These are phyloP conservation scores for Decorospora gaudefroyi DNA, from an alignment of 2,329 filamentous ascomycete genomes.

Conservation along the genomic window DNA sequence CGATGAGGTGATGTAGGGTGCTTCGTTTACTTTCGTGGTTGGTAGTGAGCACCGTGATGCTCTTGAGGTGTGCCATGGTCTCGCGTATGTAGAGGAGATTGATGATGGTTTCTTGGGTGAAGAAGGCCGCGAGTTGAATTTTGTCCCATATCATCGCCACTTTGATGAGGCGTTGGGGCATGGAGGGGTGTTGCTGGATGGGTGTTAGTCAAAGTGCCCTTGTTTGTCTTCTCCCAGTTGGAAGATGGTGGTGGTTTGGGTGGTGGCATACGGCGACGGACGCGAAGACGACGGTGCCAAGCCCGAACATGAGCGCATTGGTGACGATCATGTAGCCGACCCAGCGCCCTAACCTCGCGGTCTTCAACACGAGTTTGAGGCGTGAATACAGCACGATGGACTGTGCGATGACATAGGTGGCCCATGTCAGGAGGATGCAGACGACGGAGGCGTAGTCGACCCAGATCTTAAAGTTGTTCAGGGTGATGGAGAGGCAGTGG, in stretches of 20 bases:
- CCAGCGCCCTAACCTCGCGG: constrained; percentile 35
- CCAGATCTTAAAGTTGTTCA: constrained; percentile 52
- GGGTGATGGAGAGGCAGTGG: constrained; percentile 48
- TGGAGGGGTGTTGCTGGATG: too few species aligned
- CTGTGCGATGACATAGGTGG: constrained; percentile 63
- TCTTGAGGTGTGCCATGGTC: constrained; percentile 51
- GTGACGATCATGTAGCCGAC: constrained; percentile 61
- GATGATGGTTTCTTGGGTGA: constrained; percentile 46
- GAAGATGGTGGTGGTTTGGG: too few species aligned
- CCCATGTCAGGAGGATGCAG: constrained; percentile 59
- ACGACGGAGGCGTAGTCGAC: constrained; percentile 47
- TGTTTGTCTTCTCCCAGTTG: too few species aligned
- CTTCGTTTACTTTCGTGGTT: constrained; percentile 16
- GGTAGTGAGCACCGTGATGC: constrained; percentile 21
- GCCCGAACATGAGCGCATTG: constrained; percentile 58
- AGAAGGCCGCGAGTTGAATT: constrained; percentile 49
- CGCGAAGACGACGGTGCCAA: constrained; percentile 58
- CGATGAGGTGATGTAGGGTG: constrained; percentile 43
- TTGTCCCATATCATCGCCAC: constrained; percentile 43
- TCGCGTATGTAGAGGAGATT: constrained; percentile 56
- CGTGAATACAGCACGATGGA: constrained; percentile 64
- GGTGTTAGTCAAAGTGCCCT: too few species aligned
- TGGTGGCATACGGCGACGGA: constrained; percentile 54
- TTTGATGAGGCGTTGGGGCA: constrained; percentile 11
- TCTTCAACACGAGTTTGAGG: constrained; percentile 59